These are phyloP conservation scores for Cymbomonas tetramitiformis DNA, from an alignment of 139 green algal genomes.

Conservation along the genomic window DNA sequence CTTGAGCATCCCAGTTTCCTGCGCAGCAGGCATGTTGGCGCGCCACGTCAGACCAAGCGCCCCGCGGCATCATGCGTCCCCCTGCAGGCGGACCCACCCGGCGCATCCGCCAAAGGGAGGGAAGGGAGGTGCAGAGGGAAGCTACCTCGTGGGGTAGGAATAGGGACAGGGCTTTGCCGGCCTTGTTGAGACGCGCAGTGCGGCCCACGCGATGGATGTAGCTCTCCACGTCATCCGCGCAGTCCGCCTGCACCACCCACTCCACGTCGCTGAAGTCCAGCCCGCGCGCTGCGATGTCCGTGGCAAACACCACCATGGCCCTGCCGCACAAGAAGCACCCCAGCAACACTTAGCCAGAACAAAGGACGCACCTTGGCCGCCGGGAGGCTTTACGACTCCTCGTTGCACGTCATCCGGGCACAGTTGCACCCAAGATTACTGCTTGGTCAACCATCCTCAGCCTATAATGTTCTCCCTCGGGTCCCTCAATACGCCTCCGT, in stretches of 20 bases:
- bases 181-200: constrained; percentile 54
- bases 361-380: too few relatives aligned
- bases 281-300: constrained; percentile 72
- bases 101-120: not conserved
- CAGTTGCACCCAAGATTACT: too few relatives aligned
- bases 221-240: constrained; percentile 70
- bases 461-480: too few relatives aligned
- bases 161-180: constrained; percentile 58
- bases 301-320: constrained; percentile 76
- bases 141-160: constrained; percentile 51
- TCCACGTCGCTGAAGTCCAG: constrained; percentile 83
- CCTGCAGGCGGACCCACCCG: not conserved
- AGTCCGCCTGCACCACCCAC: constrained; percentile 86
- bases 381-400: too few relatives aligned
- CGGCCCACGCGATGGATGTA: constrained; percentile 90
- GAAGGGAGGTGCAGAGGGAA: not conserved
- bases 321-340: too few relatives aligned
- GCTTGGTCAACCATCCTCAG: too few relatives aligned
- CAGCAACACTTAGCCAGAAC: too few relatives aligned
- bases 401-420: too few relatives aligned
- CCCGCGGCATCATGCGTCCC: not conserved
- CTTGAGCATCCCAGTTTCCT: constrained; percentile 20
- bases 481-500: too few relatives aligned
- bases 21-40: not conserved
- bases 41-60: constrained; percentile 18